Evolutionary conservation across 176 grass and related monocot species (phyloP), one percentile per base, ranked within the genome.

Genomic region (Musa troglodytarum): DNA sequence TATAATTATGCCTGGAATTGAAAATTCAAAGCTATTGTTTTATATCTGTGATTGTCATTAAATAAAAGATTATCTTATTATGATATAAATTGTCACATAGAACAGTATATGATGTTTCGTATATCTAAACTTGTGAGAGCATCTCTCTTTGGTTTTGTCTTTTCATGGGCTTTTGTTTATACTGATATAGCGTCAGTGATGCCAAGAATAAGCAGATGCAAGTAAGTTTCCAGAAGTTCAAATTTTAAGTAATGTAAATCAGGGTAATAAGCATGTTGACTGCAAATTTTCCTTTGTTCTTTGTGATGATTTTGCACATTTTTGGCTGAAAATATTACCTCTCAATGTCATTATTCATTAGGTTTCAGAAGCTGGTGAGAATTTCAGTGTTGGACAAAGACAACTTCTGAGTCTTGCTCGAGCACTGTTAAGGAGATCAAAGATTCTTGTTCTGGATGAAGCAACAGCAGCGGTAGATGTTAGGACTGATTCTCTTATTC

Each of bases 381-480:
- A 99, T 82, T 99, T 99, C 78, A 99, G 95, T 67, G 90, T 99
- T 81, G 95, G 95, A 82, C 95, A 94, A 74, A 86, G 90, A 59
- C 95, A 99, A 68, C 72, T 99, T 63, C 79, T 99, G 50, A 99
- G 95, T 86, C 79, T 99, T 75, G 82, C 95, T 69, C 95, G 95
- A 80, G 95, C 95, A 11, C 87, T 99, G 76, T 76, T 99, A 69
- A 85, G 90, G 80, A 90, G 95, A 79, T 86, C 88, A 5, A 99
- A 99, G 79, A 99, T 99, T 84, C 90, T 99, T 51, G 95, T 99
- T 81, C 90, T 99, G 66, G 95, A 99, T 80, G 95, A 99, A 82
- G 95, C 95, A 10, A 99, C 95, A 49, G 95, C 95, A 69, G 90
- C 90, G 52, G 95, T 99, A 87, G 95, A 99, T 86, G 90, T 99